Base-by-base conservation (phyloP, 345 rosid species). In the Syzygium oleosum region DNA sequence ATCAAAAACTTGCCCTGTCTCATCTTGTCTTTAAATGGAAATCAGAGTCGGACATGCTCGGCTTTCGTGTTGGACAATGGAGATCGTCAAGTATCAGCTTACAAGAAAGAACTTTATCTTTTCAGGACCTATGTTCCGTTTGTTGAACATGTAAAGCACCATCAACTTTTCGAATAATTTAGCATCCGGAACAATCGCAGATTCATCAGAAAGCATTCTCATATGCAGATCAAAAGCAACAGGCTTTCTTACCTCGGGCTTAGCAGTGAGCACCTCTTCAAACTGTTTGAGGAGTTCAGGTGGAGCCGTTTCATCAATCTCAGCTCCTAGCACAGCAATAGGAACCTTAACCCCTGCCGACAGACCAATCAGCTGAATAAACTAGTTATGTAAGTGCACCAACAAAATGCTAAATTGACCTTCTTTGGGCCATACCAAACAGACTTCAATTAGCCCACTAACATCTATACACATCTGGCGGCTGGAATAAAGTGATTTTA, bases 241-340 rank as follows among this genome's bases (percentile, higher is more conserved):
- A 41, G 56, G 34, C 56, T 52, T 51, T 85, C 86, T 52, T 85
- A 85, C 86, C 86, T 85, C n/a, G 2, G 92, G 55, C 86, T 91
- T 93, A 19, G 92, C 88, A 84, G 89, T 51, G 51, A 91, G 90
- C 53, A 83, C 88, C 73, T 89, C 93, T 84, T 93, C 93, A 84
- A 88, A 93, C 89, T 90, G 91, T 85, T 88, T 89, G 90, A 92
- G 27, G 77, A 93, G 91, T 38, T 87, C 91, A 29, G 93, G 94
- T 49, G 93, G 93, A 52, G 91, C 85, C 10, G 85, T 19, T 0
- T 85, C 88, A 85, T 91, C 93, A 21, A 85, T 78, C 89, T 93
- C 94, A n/a, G 92, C 94, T 85, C 93, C 94, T 51, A 91, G 86
- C 34, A 90, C 56, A 23, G 92, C 88, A 84, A 91, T 88, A 52